A percentile compares a stretch with the other conserved stretches of the same genome.
Evolutionary conservation across 345 rosid species (phyloP).

Genomic region (Pistacia integerrima): DNA sequence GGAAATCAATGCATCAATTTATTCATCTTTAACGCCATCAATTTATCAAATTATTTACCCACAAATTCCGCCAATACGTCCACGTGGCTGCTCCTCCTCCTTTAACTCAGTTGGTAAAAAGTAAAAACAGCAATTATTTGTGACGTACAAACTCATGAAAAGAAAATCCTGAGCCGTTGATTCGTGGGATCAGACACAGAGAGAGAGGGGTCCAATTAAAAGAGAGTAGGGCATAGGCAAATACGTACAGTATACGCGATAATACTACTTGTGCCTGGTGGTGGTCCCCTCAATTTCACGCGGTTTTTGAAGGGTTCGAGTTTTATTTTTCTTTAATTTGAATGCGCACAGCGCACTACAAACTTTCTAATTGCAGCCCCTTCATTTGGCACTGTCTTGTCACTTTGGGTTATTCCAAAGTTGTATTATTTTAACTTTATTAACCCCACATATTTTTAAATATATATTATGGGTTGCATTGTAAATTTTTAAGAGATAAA

Average conservation of each 20-base stretch:
- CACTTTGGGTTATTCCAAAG: not conserved
- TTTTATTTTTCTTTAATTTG: not conserved
- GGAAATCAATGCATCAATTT: no score
- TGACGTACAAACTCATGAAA: not conserved
- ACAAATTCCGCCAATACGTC: not conserved
- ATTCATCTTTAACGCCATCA: no score
- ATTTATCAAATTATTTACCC: no score
- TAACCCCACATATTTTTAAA: no score
- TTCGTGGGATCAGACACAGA: no score
- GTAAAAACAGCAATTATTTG: not conserved
- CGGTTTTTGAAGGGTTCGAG: not conserved
- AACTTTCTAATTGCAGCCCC: not conserved
- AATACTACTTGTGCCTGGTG: no score
- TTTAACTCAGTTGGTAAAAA: not conserved
- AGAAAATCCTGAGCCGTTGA: no score
- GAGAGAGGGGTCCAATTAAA: no score
- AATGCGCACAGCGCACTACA: not conserved
- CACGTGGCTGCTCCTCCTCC: not conserved
- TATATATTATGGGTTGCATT: no score
- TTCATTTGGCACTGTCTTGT: not conserved
- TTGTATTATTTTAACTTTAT: no score
- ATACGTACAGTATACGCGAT: not conserved
- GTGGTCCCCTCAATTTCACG: slow-evolving; percentile 20
- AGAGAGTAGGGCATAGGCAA: not conserved
- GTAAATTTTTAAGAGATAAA: no score